These are phyloP conservation scores for Boletus patriciae DNA, from an alignment of 768 basidiomycete species.

Conservation along the genomic window DNA sequence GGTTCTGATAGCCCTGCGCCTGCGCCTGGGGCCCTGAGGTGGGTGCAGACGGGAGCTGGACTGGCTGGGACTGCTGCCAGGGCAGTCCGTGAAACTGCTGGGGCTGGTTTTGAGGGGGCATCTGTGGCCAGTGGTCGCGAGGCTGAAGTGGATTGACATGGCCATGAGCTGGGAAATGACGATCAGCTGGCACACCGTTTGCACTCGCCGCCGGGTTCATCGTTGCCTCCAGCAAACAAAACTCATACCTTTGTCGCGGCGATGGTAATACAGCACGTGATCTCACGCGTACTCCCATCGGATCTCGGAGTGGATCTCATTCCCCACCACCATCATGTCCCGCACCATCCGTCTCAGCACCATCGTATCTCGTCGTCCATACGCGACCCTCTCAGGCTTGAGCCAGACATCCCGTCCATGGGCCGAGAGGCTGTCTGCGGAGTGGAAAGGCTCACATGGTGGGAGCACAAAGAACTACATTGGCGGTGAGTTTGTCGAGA, in stretches of 20 bases:
- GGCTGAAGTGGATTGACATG: conserved; percentile 14
- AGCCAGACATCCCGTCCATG: conserved; percentile 55
- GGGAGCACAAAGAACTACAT: conserved; percentile 90
- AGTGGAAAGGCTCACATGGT: conserved; percentile 92
- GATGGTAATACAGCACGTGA: conserved; percentile 14
- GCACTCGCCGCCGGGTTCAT: conserved; percentile 20
- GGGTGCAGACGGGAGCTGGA: conserved; percentile 37
- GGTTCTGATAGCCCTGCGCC: conserved; percentile 17
- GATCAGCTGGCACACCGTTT: conserved; percentile 19
- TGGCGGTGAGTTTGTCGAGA: conserved; percentile 86
- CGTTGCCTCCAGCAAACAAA: background rate
- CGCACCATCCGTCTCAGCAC: conserved; percentile 19
- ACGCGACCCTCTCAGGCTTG: conserved; percentile 52
- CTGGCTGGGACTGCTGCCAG: conserved; percentile 35
- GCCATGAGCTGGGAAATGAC: conserved; percentile 12
- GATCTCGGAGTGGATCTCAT: conserved; percentile 1
- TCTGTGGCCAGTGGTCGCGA: conserved; percentile 25
- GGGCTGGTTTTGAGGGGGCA: conserved; percentile 27
- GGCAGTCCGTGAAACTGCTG: conserved; percentile 31
- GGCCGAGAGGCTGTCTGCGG: conserved; percentile 67
- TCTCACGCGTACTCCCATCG: background rate
- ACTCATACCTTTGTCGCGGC: background rate
- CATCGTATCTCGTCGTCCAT: conserved; percentile 31
- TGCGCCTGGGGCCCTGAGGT: conserved; percentile 25
- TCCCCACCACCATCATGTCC: conserved; percentile 22